These are phyloP conservation scores for Mycosphaerella arachidis DNA, from an alignment of 2,329 filamentous ascomycete species.

Conservation along the genomic window DNA sequence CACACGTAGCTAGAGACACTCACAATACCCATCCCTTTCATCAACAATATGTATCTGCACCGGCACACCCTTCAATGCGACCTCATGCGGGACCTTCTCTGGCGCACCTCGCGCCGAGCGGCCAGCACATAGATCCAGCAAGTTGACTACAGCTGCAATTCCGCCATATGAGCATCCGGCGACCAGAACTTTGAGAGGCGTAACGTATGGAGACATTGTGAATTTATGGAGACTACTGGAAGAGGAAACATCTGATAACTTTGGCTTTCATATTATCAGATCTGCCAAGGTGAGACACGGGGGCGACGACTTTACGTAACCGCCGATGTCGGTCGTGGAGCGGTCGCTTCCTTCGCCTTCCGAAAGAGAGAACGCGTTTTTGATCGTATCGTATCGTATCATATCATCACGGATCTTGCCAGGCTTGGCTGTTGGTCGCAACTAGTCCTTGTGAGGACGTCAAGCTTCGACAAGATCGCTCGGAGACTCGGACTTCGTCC, in stretches of 20 bases:
- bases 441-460: neutral
- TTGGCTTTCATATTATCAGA: neutral
- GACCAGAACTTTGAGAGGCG: constrained; percentile 8
- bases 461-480: neutral
- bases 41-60: constrained; percentile 71
- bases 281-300: neutral
- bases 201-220: too few species aligned
- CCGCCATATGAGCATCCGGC: constrained; percentile 15
- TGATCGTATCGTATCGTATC: neutral
- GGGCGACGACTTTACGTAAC: neutral
- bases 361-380: too few species aligned
- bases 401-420: neutral
- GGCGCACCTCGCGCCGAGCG: constrained; percentile 8
- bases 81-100: constrained; percentile 9
- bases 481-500: neutral
- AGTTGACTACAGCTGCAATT: constrained; percentile 14
- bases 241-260: neutral
- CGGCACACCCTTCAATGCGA: constrained; percentile 30
- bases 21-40: constrained; percentile 80
- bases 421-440: neutral
- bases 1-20: neutral
- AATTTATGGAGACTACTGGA: neutral
- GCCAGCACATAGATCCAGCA: constrained; percentile 13
- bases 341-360: neutral
- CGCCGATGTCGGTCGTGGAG: neutral